Conservation (phyloP, 2,329 filamentous ascomycete species). For the Aspergillus felis region DNA sequence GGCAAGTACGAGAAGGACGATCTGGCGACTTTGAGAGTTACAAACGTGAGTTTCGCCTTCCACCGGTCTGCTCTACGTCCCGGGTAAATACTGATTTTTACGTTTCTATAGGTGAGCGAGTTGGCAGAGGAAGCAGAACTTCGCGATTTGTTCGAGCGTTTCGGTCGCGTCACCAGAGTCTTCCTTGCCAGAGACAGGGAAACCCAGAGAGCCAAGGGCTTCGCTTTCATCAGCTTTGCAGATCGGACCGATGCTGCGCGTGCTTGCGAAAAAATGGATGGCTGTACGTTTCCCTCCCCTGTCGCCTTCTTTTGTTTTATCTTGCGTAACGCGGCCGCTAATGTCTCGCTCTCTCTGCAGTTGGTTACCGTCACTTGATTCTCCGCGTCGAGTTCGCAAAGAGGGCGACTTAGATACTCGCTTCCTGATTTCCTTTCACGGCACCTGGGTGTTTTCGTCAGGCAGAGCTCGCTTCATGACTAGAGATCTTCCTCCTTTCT, state of each 20-base stretch:
- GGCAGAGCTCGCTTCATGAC: constrained; percentile 27
- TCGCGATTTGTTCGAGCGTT: constrained; percentile 96
- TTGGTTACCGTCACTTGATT: constrained; percentile 52
- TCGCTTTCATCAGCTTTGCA: constrained; percentile 96
- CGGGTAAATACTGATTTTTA: constrained; percentile 2
- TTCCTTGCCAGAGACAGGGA: constrained; percentile 98
- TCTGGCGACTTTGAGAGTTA: constrained; percentile 91
- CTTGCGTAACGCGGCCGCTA: constrained; percentile 13
- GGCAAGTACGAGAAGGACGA: constrained; percentile 97
- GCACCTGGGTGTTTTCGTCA: constrained; percentile 30
- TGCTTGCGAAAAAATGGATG: constrained; percentile 97
- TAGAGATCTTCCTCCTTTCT: constrained; percentile 17
- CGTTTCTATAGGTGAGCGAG: constrained; percentile 69
- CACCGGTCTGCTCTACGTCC: background rate
- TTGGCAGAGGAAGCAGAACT: constrained; percentile 95
- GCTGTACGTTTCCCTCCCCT: constrained; percentile 54
- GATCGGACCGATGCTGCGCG: constrained; percentile 85
- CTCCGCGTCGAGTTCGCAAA: constrained; percentile 52
- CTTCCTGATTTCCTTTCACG: constrained; percentile 22
- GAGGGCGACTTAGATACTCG: constrained; percentile 36
- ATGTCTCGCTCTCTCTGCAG: constrained; percentile 26
- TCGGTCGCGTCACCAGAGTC: constrained; percentile 92
- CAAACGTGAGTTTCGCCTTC: constrained; percentile 68
- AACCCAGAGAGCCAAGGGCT: constrained; percentile 93
- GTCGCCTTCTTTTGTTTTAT: constrained; percentile 1